phyloP scores from a whole-genome alignment of 2,329 filamentous ascomycete species.

The Phialocephala sp. region DNA sequence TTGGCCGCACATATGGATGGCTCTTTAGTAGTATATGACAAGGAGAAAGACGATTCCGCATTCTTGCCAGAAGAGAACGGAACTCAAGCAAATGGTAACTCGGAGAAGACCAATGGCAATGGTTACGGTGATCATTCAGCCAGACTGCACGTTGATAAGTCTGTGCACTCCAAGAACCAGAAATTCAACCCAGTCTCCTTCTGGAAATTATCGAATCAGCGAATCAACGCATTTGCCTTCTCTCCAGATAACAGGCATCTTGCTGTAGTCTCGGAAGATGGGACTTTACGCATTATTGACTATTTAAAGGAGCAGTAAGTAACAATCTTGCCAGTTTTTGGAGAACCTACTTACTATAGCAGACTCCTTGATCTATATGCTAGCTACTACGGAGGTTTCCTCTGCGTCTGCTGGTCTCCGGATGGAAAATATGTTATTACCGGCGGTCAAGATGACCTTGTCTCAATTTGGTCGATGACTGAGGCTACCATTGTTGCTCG shows the following conservation, averaged over 20 bases:
- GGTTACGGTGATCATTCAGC: constrained; percentile 43
- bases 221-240: constrained; percentile 89
- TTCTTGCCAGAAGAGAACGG: constrained; percentile 73
- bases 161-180: constrained; percentile 91
- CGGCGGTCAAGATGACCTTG: constrained; percentile 92
- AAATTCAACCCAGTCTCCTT: constrained; percentile 90
- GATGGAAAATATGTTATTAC: constrained; percentile 96
- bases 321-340: background rate
- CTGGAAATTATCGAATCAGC: constrained; percentile 91
- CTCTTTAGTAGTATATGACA: constrained; percentile 91
- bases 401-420: constrained; percentile 95
- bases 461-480: constrained; percentile 91
- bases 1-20: constrained; percentile 92
- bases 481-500: constrained; percentile 86
- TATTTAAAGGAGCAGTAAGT: constrained; percentile 86
- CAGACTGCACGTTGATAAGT: constrained; percentile 80
- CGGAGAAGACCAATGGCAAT: constrained; percentile 40
- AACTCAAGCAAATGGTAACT: constrained; percentile 39
- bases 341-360: constrained; percentile 25
- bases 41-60: constrained; percentile 88
- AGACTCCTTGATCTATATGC: constrained; percentile 87
- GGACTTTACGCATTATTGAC: constrained; percentile 86
- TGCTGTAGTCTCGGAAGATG: constrained; percentile 90
- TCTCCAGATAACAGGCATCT: constrained; percentile 88
- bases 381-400: constrained; percentile 91